phyloP scores from a whole-genome alignment of 2,329 filamentous ascomycete genomes.

The Fusarium citri region DNA sequence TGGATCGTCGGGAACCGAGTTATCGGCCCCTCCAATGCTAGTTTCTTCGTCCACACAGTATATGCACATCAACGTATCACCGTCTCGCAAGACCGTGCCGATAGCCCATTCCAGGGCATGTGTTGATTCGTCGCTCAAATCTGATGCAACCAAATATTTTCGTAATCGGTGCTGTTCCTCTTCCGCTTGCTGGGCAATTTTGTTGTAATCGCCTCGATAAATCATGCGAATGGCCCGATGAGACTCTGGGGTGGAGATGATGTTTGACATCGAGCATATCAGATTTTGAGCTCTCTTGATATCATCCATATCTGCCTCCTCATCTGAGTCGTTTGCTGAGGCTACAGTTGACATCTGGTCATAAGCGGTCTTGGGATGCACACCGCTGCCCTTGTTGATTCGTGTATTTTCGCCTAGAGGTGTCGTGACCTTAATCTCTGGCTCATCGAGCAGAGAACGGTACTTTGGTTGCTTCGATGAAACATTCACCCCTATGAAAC shows the following conservation, averaged over 20 bases:
- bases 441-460: constrained; percentile 73
- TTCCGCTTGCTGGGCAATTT: constrained; percentile 81
- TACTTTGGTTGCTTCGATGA: constrained; percentile 62
- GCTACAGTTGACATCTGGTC: constrained; percentile 71
- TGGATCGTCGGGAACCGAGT: constrained; percentile 75
- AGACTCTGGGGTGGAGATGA: constrained; percentile 79
- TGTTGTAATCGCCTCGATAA: constrained; percentile 85
- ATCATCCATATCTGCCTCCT: constrained; percentile 85
- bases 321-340: constrained; percentile 81
- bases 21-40: constrained; percentile 62
- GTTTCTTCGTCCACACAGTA: constrained; percentile 94
- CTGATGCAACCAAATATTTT: constrained; percentile 95
- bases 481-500: constrained; percentile 62
- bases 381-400: constrained; percentile 61
- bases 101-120: constrained; percentile 98
- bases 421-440: constrained; percentile 72
- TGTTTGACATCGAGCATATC: constrained; percentile 80
- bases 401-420: constrained; percentile 71
- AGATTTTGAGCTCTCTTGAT: constrained; percentile 90
- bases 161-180: constrained; percentile 82
- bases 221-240: constrained; percentile 90
- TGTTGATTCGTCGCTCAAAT: constrained; percentile 92
- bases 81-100: constrained; percentile 91
- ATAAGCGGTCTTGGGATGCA: constrained; percentile 88
- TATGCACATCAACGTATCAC: constrained; percentile 92